phyloP scores from a whole-genome alignment of 2,329 filamentous ascomycete genomes.

The Endoconidiophora laricicola region DNA sequence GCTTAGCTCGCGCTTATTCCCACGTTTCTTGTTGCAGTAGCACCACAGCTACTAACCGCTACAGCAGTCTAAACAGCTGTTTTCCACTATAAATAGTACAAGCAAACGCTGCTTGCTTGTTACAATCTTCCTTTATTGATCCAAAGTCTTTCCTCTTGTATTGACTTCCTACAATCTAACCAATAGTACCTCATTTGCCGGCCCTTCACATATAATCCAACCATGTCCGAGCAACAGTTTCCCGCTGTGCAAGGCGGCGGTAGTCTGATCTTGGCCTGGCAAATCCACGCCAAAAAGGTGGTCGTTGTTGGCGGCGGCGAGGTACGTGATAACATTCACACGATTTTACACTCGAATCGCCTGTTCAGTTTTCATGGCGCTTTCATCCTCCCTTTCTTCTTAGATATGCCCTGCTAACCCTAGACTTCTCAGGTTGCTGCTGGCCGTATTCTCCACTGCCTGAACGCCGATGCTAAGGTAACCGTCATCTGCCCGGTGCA shows the following conservation, averaged over 20 bases:
- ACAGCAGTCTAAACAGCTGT: no score
- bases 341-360: background rate
- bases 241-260: slow-evolving; percentile 77
- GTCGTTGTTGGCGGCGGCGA: slow-evolving; percentile 92
- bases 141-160: background rate
- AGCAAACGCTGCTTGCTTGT: background rate
- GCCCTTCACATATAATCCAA: background rate
- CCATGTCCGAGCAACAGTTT: slow-evolving; percentile 29
- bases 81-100: background rate
- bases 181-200: background rate
- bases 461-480: slow-evolving; percentile 86
- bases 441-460: slow-evolving; percentile 80
- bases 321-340: slow-evolving; percentile 33
- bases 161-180: background rate
- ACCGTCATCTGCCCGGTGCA: slow-evolving; percentile 66
- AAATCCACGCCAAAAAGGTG: slow-evolving; percentile 74
- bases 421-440: slow-evolving; percentile 59
- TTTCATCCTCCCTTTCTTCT: background rate
- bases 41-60: no score
- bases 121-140: background rate
- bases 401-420: slow-evolving; percentile 5
- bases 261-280: slow-evolving; percentile 90
- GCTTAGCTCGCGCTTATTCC: background rate
- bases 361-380: background rate
- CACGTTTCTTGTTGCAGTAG: background rate